Evolutionary conservation across 192 early-diverging fungal species (phyloP), one percentile per base, ranked within the genome.

Genomic region (Backusella westeae): DNA sequence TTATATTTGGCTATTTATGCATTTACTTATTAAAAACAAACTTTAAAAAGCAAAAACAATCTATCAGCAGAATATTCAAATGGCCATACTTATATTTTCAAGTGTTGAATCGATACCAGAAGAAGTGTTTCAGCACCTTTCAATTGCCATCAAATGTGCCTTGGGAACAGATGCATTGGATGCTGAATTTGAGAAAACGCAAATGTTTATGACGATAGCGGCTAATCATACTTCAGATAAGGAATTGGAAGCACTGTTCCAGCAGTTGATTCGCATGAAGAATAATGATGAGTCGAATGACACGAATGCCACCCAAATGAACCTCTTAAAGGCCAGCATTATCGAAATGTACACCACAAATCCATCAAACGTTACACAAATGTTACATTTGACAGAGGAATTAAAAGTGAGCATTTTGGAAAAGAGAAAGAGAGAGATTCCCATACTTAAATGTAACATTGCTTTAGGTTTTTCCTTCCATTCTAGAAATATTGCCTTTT

Each of bases 311-410:
- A 49, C 44, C 10, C 15, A 71, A 19, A n/a, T 46, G 29, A 75
- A 76, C 2, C 74, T 90, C 36, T 82, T 93, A 38, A 83, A 91
- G 17, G 83, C 87, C 59, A 90, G 91, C 3, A 81, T 94, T 4
- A 79, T 94, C 52, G 90, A 92, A 67, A 63, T 95, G 46, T 93
- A 95, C 78, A 82, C 85, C 29, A 87, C 92, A 75, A 94, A 95
- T 71, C 87, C 87, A 39, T 42, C 77, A 26, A 63, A 49, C 9
- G 26, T 81, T 53, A 80, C 85, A 6, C 85, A 89, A 1, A 91
- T 94, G 34, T 80, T 96, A 65, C 93, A 95, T 77, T 84, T 94
- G 23, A 85, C 91, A 7, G 90, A 94, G 67, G 94, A 96, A 69
- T 82, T 94, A 63, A 92, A 91, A 80, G 91, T 94, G 86, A 29